phyloP scores from a whole-genome alignment of 169 alveolate genomes.

The Plasmodium yoelii region DNA sequence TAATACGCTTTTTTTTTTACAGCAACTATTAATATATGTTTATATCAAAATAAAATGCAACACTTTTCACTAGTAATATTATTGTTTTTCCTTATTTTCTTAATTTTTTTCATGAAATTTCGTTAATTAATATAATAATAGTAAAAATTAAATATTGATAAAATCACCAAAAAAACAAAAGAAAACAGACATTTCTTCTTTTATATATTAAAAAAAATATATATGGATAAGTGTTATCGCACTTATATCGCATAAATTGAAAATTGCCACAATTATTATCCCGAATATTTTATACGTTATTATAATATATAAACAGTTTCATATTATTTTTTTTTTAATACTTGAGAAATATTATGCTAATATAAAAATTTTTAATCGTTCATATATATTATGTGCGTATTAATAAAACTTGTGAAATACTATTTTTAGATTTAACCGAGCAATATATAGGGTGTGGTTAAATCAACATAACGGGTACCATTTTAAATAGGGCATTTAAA shows the following conservation, averaged over 20 bases:
- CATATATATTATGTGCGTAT: no score
- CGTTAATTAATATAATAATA: constrained; percentile 1
- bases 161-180: neutral
- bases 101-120: neutral
- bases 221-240: constrained; percentile 51
- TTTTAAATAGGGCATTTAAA: no score
- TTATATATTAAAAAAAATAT: neutral
- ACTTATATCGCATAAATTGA: constrained; percentile 66
- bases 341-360: neutral
- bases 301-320: neutral
- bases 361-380: neutral
- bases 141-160: neutral
- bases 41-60: no score
- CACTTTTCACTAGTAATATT: no score
- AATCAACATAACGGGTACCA: no score
- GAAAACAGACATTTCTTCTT: neutral
- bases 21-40: no score
- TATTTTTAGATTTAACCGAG: neutral
- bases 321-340: neutral
- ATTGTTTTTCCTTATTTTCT: neutral
- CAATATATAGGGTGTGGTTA: no score
- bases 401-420: neutral
- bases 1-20: no score
- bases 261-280: constrained; percentile 10
- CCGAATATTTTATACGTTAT: constrained; percentile 5